Percentiles rank a stretch among this genome's conserved stretches.
phyloP scores from a whole-genome alignment of 805 yeast genomes.

The Yarrowia sp. region DNA sequence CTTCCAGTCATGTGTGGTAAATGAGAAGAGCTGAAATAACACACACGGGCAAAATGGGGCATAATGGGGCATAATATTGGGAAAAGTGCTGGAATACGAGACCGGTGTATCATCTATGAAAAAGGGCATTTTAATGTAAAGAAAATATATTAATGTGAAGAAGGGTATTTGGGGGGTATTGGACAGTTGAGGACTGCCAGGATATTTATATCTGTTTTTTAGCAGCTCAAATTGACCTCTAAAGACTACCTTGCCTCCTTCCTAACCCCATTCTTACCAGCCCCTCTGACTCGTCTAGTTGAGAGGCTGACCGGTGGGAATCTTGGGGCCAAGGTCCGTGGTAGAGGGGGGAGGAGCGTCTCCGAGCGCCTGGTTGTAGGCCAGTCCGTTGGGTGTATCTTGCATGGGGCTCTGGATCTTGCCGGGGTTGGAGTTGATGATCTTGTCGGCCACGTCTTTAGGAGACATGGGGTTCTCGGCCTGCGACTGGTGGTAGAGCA shows the following conservation, averaged over 20 bases:
- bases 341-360: background rate
- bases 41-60: background rate
- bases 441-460: conserved; percentile 16
- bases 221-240: too few species aligned
- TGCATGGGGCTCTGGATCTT: conserved; percentile 9
- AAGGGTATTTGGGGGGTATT: too few species aligned
- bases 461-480: conserved; percentile 9
- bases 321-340: background rate
- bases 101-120: too few species aligned
- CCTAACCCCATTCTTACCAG: too few species aligned
- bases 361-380: conserved; percentile 17
- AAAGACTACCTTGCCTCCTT: too few species aligned
- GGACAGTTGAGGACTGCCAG: too few species aligned
- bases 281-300: background rate
- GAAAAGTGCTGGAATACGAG: too few species aligned
- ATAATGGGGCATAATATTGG: background rate
- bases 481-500: conserved; percentile 67
- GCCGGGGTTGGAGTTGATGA: conserved; percentile 4
- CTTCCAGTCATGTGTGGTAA: conserved; percentile 8
- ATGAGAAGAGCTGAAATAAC: background rate
- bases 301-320: conserved; percentile 12
- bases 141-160: too few species aligned
- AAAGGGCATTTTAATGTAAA: too few species aligned
- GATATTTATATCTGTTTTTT: too few species aligned
- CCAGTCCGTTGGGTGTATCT: conserved; percentile 10